Evolutionary conservation across 768 basidiomycete species (phyloP).

Genomic region (Mycena maculata): DNA sequence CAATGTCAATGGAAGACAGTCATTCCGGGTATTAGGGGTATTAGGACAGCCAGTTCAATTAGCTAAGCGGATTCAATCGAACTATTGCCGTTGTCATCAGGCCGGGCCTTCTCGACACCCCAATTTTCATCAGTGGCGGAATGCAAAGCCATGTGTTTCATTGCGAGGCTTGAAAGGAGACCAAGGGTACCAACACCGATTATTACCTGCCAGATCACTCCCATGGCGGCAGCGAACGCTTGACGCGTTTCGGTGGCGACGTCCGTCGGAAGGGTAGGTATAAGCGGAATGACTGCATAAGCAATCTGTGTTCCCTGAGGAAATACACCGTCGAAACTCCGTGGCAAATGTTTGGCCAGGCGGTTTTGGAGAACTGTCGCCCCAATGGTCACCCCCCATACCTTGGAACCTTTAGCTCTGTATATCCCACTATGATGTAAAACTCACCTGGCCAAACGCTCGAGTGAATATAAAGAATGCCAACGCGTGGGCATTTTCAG

Average conservation of each 20-base stretch:
- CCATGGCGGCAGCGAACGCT: slow-evolving; percentile 53
- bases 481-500: slow-evolving; percentile 55
- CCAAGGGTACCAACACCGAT: slow-evolving; percentile 49
- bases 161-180: slow-evolving; percentile 42
- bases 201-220: slow-evolving; percentile 53
- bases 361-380: slow-evolving; percentile 64
- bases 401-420: slow-evolving; percentile 38
- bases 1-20: too few species aligned
- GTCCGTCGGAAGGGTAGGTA: slow-evolving; percentile 48
- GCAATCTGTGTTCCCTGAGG: slow-evolving; percentile 54
- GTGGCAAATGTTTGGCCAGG: slow-evolving; percentile 55
- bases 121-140: slow-evolving; percentile 41
- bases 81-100: too few species aligned
- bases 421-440: too few species aligned
- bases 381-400: slow-evolving; percentile 65
- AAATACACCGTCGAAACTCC: slow-evolving; percentile 47
- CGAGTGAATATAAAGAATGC: slow-evolving; percentile 55
- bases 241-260: slow-evolving; percentile 46
- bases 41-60: too few species aligned
- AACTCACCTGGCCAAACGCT: slow-evolving; percentile 47
- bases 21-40: too few species aligned
- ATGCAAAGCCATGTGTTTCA: slow-evolving; percentile 47
- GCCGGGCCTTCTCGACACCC: slow-evolving; percentile 28
- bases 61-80: too few species aligned
- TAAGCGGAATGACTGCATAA: slow-evolving; percentile 59